Evolutionary conservation across 495 filamentous ascomycete species (phyloP), one percentile per base, ranked within the genome.

Genomic region (Lentithecium fluviatile): DNA sequence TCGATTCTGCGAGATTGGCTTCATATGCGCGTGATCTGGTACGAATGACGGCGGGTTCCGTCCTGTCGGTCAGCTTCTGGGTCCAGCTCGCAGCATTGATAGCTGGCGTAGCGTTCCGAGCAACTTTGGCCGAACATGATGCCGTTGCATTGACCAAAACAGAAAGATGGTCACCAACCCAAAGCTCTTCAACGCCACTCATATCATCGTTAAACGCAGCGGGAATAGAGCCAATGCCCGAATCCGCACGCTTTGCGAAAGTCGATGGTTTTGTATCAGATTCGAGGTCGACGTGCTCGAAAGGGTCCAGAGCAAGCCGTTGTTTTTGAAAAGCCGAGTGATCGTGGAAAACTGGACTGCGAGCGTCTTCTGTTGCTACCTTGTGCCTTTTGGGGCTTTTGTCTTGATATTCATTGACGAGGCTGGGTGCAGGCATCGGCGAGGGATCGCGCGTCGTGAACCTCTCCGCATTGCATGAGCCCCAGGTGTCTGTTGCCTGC

Each of bases 271-370:
- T 59, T 20, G 34, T n/a, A 40, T n/a, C 21, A 19, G 43, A 6
- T 45, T 59, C 56, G 2, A 51, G 45, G 29, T 50, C 45, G 2
- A 43, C 15, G n/a, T 52, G 56, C 32, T 59, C 46, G n/a, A 52
- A 50, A 8, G 40, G n/a, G 24, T 59, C 45, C 3, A 51, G 32
- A 1, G 56, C 56, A 17, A 52, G 47, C 17, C 21, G 32, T 19
- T 6, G 6, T 12, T 15, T 15, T 17, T 25, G 6, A 17, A 50
- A 59, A 19, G 47, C 26, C 1, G 45, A 26, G 34, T 45, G 46
- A 1, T 26, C 26, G 43, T 24, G 2, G 23, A 59, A 59, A 2
- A 52, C 7, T 2, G 21, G 12, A 29, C 19, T n/a, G 1, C 1
- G n/a, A n/a, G 26, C 2, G 45, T n/a, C 25, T 42, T 40, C 26